phyloP scores from a whole-genome alignment of 2,329 filamentous ascomycete species.

The Cercospora zeina region DNA sequence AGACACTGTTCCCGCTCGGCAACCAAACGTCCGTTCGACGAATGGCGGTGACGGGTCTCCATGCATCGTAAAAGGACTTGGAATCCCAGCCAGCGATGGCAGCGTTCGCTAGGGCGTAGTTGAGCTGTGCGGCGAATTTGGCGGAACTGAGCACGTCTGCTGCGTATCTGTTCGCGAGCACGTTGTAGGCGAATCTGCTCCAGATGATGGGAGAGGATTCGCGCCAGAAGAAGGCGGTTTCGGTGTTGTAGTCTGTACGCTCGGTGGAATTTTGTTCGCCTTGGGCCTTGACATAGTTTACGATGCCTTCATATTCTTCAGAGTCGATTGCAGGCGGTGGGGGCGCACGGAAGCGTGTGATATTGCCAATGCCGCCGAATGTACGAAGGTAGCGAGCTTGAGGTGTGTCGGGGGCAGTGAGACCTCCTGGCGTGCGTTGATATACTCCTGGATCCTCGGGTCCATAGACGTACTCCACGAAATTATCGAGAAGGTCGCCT shows the following conservation, averaged over 20 bases:
- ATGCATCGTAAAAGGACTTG: slow-evolving; percentile 35
- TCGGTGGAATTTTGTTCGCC: slow-evolving; percentile 35
- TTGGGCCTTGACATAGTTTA: slow-evolving; percentile 33
- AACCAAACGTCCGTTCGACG: slow-evolving; percentile 30
- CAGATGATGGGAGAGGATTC: slow-evolving; percentile 35
- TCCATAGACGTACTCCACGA: slow-evolving; percentile 31
- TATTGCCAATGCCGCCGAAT: slow-evolving; percentile 34
- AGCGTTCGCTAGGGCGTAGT: slow-evolving; percentile 38
- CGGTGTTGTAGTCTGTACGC: slow-evolving; percentile 31
- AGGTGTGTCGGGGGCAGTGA: slow-evolving; percentile 34
- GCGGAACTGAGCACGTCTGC: slow-evolving; percentile 33
- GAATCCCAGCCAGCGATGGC: slow-evolving; percentile 36
- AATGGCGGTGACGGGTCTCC: slow-evolving; percentile 34
- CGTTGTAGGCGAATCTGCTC: slow-evolving; percentile 35
- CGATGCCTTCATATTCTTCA: slow-evolving; percentile 29
- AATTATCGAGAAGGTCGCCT: slow-evolving; percentile 34
- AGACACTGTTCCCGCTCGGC: slow-evolving; percentile 30
- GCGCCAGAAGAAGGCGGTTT: slow-evolving; percentile 37
- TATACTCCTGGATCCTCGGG: slow-evolving; percentile 32
- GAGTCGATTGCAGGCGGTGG: slow-evolving; percentile 31
- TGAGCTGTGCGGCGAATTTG: slow-evolving; percentile 37
- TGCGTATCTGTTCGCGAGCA: slow-evolving; percentile 30
- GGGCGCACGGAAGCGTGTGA: slow-evolving; percentile 32
- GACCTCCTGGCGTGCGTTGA: slow-evolving; percentile 33
- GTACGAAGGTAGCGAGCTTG: slow-evolving; percentile 34